Evolutionary conservation across 139 green algal species (phyloP).

Genomic region (Coelastrella sp.): DNA sequence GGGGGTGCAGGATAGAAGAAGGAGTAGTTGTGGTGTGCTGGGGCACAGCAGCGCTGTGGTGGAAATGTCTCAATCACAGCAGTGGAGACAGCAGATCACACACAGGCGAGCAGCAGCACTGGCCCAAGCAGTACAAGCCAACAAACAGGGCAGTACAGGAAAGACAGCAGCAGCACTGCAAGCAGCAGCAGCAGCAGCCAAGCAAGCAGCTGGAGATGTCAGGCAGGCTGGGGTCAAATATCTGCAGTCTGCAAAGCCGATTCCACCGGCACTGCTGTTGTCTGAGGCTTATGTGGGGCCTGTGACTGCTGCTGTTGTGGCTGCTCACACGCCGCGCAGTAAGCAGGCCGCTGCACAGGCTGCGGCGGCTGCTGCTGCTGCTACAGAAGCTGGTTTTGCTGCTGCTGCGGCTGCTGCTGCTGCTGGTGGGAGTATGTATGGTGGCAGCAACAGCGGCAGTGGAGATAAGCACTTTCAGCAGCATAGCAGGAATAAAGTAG

Average conservation of each 20-base stretch:
- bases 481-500: not conserved
- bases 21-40: not conserved
- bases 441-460: not conserved
- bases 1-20: not conserved
- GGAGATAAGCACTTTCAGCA: not conserved
- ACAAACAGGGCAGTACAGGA: not conserved
- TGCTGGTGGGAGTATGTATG: not conserved
- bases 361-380: not conserved
- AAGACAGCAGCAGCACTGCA: not conserved
- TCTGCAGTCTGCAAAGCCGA: not conserved
- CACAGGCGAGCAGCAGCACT: not conserved
- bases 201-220: not conserved
- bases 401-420: not conserved
- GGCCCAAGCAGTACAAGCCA: not conserved
- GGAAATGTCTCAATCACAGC: not conserved
- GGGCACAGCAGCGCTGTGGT: not conserved
- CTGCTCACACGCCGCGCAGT: not conserved
- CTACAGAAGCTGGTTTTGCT: not conserved
- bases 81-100: not conserved
- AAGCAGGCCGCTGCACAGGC: not conserved
- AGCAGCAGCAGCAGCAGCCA: not conserved
- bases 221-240: not conserved
- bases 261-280: constrained; percentile 6
- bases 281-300: constrained; percentile 23
- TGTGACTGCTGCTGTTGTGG: constrained; percentile 1